phyloP scores from a whole-genome alignment of 768 basidiomycete genomes.

The Amylocystis lapponica region DNA sequence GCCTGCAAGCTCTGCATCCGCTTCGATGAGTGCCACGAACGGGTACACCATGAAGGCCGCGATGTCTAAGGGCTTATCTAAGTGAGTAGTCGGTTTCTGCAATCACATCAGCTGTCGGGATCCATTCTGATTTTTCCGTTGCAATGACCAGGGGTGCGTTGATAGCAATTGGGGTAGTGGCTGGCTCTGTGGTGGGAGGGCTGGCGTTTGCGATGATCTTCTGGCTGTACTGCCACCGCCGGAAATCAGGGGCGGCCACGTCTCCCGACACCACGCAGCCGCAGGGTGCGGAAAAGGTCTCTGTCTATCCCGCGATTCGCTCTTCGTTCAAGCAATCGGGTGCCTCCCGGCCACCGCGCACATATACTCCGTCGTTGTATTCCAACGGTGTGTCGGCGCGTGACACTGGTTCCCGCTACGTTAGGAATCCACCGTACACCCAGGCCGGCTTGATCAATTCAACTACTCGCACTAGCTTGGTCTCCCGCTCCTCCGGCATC shows the following conservation, averaged over 20 bases:
- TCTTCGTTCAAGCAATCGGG: not conserved
- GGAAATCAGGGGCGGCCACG: not conserved
- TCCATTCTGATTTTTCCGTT: not conserved
- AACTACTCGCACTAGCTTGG: not conserved
- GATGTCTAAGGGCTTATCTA: constrained; percentile 13
- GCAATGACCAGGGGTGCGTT: constrained; percentile 32
- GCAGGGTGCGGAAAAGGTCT: not conserved
- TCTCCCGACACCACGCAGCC: not conserved
- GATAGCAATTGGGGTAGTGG: constrained; percentile 36
- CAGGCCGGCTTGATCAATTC: not conserved
- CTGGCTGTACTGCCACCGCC: constrained; percentile 37
- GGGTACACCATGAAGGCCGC: constrained; percentile 3
- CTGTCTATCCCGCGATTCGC: not conserved
- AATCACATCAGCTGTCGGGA: not conserved
- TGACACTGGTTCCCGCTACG: not conserved
- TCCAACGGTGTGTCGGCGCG: not conserved
- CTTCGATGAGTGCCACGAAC: constrained; percentile 25
- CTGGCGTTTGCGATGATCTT: constrained; percentile 37
- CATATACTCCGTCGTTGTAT: not conserved
- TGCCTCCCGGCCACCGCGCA: not conserved
- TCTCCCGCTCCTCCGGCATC: not conserved
- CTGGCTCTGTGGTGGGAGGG: constrained; percentile 35
- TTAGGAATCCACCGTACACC: constrained; percentile 11
- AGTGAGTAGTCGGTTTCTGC: not conserved
- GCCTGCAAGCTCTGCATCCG: not conserved